Base-by-base conservation (phyloP, 768 basidiomycete genomes). In the Austroboletus eburneus region DNA sequence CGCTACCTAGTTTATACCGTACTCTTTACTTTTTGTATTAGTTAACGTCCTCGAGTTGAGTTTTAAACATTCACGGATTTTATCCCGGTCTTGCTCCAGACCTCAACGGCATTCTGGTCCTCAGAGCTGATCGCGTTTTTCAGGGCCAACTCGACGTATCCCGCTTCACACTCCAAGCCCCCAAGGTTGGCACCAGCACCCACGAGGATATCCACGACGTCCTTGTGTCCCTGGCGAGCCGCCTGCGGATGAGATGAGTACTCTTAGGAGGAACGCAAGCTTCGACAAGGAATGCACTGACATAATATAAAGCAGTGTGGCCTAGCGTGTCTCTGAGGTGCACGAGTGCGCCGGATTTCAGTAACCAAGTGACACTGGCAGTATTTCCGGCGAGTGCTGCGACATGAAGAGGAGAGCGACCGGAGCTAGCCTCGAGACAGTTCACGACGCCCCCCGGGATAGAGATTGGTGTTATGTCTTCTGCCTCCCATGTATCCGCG, bases 241-340 rank as follows among this genome's bases (percentile, higher is more conserved):
- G 90, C 88, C 87, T 90, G 50, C 13, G 12, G n/a, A n/a, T n/a
- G n/a, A n/a, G n/a, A 46, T 21, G 20, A 37, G 17, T 43, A 0
- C 24, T 9, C 43, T 57, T 29, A 48, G 36, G 14, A 27, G n/a
- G 39, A 43, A 46, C 12, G 18, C n/a, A 22, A 33, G 18, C 2
- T 16, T 29, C 22, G 5, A 21, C 5, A 43, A 18, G 32, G 16
- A 39, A 36, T 34, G 14, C 24, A 64, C 80, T 56, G 51, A 87
- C 87, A 65, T 91, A 87, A 65, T 91, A 92, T 14, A 92, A 69
- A 3, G 88, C 77, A 13, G 91, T 91, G 57, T 92, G 90, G 2
- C 88, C 91, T 37, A 92, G 72, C 1, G 66, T 61, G 62, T 94
- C 91, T 45, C 91, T 75, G 9, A 87, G 69, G 63, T 94, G 91